Conservation (phyloP, 345 rosid genomes). For the Odontarrhena argentea region DNA sequence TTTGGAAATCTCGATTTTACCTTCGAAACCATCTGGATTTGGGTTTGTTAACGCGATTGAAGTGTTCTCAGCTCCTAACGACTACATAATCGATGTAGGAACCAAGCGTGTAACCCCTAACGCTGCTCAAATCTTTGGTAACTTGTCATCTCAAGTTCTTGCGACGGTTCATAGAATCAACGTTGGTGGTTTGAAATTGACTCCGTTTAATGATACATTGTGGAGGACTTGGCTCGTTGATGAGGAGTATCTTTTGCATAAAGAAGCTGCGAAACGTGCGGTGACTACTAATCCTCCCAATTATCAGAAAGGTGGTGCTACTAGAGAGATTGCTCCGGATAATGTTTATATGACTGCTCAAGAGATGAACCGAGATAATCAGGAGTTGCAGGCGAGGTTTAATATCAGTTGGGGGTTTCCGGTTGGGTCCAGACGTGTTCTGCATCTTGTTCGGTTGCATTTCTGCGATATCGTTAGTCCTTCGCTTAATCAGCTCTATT, state of each 20-base stretch:
- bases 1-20: constrained; percentile 56
- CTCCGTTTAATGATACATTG: constrained; percentile 87
- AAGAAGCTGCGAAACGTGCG: constrained; percentile 68
- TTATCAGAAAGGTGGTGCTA: constrained; percentile 74
- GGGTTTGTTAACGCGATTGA: constrained; percentile 83
- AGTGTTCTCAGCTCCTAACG: constrained; percentile 70
- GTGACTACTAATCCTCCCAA: constrained; percentile 57
- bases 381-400: constrained; percentile 49
- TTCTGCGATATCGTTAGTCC: constrained; percentile 86
- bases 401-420: constrained; percentile 84
- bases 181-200: constrained; percentile 79
- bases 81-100: constrained; percentile 69
- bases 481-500: constrained; percentile 75
- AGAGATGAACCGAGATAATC: constrained; percentile 73
- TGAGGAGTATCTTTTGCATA: constrained; percentile 60
- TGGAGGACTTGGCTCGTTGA: constrained; percentile 98
- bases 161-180: constrained; percentile 84
- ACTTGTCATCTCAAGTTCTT: constrained; percentile 62
- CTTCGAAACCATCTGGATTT: constrained; percentile 47
- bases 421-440: constrained; percentile 49
- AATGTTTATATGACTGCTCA: constrained; percentile 90
- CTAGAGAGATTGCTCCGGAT: constrained; percentile 74
- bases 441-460: constrained; percentile 81
- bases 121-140: constrained; percentile 52
- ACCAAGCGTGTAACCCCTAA: constrained; percentile 49